A percentile compares a stretch with the other conserved stretches of the same genome.
Evolutionary conservation across 2,329 filamentous ascomycete species (phyloP).

Genomic region (Alternaria triticimaculans): DNA sequence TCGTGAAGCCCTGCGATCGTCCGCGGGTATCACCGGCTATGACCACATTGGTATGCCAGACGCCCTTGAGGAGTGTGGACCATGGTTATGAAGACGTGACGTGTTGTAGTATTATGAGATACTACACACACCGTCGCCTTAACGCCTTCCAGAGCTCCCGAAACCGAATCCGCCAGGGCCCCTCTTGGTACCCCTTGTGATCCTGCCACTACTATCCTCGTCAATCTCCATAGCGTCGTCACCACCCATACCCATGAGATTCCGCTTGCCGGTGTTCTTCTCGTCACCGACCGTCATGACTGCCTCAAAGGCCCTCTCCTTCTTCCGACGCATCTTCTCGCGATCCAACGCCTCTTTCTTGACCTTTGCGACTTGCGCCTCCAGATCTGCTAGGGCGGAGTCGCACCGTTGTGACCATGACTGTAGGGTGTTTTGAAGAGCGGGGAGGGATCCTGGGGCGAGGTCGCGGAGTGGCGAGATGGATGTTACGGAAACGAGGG

Average conservation of each 20-base stretch:
- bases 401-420: constrained; percentile 83
- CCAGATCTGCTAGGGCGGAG: constrained; percentile 74
- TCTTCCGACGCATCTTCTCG: constrained; percentile 52
- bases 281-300: constrained; percentile 35
- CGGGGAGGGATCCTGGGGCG: constrained; percentile 71
- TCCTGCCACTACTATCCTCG: constrained; percentile 38
- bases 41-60: background rate
- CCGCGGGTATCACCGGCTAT: no score
- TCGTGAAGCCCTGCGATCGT: background rate
- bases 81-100: background rate
- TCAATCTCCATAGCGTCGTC: constrained; percentile 49
- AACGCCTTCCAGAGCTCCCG: constrained; percentile 34
- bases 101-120: background rate
- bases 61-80: background rate
- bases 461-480: constrained; percentile 88
- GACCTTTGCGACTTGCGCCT: constrained; percentile 74
- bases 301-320: constrained; percentile 48
- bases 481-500: constrained; percentile 77
- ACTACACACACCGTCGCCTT: constrained; percentile 21
- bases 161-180: constrained; percentile 36
- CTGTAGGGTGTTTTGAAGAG: constrained; percentile 71
- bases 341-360: constrained; percentile 54
- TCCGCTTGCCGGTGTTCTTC: constrained; percentile 35
- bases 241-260: constrained; percentile 23
- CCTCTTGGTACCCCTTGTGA: constrained; percentile 39